Evolutionary conservation across 73 alveolate genomes (phyloP).

Genomic region (Tetrahymena malaccensis): DNA sequence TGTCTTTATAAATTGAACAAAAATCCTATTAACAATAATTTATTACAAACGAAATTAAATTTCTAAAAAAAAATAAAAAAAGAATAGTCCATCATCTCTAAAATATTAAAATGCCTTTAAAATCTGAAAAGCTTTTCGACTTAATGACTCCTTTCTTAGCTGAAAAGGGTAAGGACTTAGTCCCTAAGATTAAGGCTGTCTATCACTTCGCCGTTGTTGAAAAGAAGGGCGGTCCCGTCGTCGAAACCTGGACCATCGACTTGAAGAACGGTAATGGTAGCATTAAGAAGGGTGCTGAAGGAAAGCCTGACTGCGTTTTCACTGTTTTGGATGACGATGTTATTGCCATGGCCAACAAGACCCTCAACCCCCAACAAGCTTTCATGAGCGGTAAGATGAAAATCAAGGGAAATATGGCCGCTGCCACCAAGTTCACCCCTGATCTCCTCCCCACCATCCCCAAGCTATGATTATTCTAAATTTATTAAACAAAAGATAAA

Average conservation of each 20-base stretch:
- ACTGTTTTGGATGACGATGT: constrained; percentile 61
- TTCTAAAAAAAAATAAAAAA: not conserved
- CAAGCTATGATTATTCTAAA: constrained; percentile 6
- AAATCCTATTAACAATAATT: not conserved
- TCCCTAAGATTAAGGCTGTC: constrained; percentile 55
- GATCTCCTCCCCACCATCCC: constrained; percentile 65
- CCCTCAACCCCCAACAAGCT: constrained; percentile 61
- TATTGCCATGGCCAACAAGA: constrained; percentile 47
- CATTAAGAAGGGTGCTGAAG: constrained; percentile 45
- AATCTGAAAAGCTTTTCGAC: constrained; percentile 56
- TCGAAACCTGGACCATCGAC: constrained; percentile 46
- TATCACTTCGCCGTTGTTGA: constrained; percentile 64
- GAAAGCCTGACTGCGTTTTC: constrained; percentile 61
- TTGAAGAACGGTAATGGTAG: constrained; percentile 59
- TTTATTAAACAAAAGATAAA: not conserved
- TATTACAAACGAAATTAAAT: not conserved
- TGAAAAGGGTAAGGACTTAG: constrained; percentile 51
- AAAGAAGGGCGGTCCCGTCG: constrained; percentile 50
- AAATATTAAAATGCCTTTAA: constrained; percentile 30
- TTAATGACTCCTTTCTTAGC: constrained; percentile 52
- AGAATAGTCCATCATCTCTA: not conserved
- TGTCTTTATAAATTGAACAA: not conserved
- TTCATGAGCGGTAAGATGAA: constrained; percentile 75
- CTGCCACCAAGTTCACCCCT: constrained; percentile 68
- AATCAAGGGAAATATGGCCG: constrained; percentile 72